These are phyloP conservation scores for Tolypocladium inflatum DNA, from an alignment of 2,329 filamentous ascomycete genomes.

Conservation along the genomic window DNA sequence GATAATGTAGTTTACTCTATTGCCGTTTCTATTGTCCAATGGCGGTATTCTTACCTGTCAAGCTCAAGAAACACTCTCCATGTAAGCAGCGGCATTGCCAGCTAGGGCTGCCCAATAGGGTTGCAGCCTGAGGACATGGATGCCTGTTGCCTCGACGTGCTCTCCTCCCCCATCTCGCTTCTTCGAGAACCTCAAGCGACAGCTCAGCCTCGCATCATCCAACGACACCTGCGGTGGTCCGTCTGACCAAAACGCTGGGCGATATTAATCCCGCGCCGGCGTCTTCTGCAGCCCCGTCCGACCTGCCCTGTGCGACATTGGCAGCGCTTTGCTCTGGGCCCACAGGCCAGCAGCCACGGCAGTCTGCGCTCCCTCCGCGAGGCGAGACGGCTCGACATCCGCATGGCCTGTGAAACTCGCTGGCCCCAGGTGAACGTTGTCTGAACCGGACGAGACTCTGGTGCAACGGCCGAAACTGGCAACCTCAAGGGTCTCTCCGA, in stretches of 20 bases:
- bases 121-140: not conserved
- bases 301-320: not conserved
- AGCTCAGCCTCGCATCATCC: not conserved
- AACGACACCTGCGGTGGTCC: not conserved
- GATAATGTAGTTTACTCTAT: not conserved
- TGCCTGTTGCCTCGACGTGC: not conserved
- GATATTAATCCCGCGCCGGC: not conserved
- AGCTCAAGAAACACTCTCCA: not conserved
- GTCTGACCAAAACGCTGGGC: not conserved
- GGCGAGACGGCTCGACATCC: conserved; percentile 1
- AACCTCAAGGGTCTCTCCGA: not conserved
- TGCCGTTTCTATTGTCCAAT: not conserved
- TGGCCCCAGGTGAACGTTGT: not conserved
- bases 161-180: not conserved
- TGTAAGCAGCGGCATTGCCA: not conserved
- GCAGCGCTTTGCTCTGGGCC: not conserved
- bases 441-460: not conserved
- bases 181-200: not conserved
- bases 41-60: not conserved
- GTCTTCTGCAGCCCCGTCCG: not conserved
- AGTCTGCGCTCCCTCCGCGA: not conserved
- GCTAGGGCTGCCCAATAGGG: not conserved
- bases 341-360: not conserved
- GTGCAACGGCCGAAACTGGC: not conserved
- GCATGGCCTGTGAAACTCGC: not conserved